Evolutionary conservation across 805 yeast species (phyloP).

Genomic region (Candida fluviatilis): DNA sequence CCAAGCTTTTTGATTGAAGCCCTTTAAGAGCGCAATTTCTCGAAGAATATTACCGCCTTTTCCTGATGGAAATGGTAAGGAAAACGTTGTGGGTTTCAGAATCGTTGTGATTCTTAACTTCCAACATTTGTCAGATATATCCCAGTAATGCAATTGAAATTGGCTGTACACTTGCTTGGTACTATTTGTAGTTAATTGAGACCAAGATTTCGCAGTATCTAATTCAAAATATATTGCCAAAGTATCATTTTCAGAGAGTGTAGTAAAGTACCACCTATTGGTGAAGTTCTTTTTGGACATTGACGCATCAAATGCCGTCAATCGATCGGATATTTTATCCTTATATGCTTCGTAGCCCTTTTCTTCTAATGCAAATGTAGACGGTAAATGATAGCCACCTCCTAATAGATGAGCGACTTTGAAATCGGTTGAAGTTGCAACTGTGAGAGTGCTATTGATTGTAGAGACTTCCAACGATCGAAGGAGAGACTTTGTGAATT

Average conservation of each 20-base stretch:
- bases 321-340: slow-evolving; percentile 29
- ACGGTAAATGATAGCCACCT: slow-evolving; percentile 30
- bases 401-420: slow-evolving; percentile 32
- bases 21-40: slow-evolving; percentile 20
- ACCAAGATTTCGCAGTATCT: slow-evolving; percentile 22
- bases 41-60: slow-evolving; percentile 17
- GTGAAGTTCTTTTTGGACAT: slow-evolving; percentile 31
- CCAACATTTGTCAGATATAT: slow-evolving; percentile 13
- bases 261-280: slow-evolving; percentile 32
- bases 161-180: slow-evolving; percentile 27
- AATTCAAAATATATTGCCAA: slow-evolving; percentile 30
- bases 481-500: slow-evolving; percentile 17
- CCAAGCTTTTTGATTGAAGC: slow-evolving; percentile 33
- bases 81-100: slow-evolving; percentile 23
- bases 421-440: slow-evolving; percentile 26
- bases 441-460: slow-evolving; percentile 14
- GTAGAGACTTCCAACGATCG: slow-evolving; percentile 3
- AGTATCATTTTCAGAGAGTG: slow-evolving; percentile 17
- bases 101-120: slow-evolving; percentile 29
- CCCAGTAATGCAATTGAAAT: slow-evolving; percentile 28
- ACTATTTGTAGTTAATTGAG: slow-evolving; percentile 12
- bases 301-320: slow-evolving; percentile 28
- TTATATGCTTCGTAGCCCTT: slow-evolving; percentile 17
- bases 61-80: slow-evolving; percentile 12
- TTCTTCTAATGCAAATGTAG: slow-evolving; percentile 22